Evolutionary conservation across 2,329 filamentous ascomycete genomes (phyloP).

Genomic region (Arthrobotrys iridis): DNA sequence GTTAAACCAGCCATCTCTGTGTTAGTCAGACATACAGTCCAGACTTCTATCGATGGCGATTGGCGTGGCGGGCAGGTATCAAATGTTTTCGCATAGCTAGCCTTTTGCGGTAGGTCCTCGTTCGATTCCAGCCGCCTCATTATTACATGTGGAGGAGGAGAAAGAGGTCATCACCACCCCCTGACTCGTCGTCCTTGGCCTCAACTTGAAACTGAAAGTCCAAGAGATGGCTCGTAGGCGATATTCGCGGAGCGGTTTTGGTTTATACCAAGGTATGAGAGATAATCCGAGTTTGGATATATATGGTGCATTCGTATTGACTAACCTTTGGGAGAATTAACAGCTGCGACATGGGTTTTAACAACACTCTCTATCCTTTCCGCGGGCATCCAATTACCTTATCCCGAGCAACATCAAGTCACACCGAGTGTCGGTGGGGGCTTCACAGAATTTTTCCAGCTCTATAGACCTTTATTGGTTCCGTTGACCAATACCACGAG

Average conservation of each 20-base stretch:
- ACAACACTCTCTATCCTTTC: slow-evolving; percentile 5
- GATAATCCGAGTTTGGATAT: not conserved
- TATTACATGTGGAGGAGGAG: no score
- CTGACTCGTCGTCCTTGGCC: not conserved
- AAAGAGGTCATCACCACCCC: not conserved
- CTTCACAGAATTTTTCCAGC: slow-evolving; percentile 42
- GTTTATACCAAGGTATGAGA: not conserved
- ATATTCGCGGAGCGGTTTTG: not conserved
- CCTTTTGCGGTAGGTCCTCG: not conserved
- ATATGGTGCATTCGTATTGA: not conserved
- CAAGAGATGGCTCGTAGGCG: not conserved
- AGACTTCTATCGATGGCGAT: not conserved
- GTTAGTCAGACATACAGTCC: no score
- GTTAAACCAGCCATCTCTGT: no score
- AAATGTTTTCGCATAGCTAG: not conserved
- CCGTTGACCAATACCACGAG: slow-evolving; percentile 25
- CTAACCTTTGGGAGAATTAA: not conserved
- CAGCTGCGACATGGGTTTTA: slow-evolving; percentile 21
- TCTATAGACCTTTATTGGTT: slow-evolving; percentile 34
- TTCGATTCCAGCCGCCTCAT: not conserved
- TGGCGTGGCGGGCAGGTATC: not conserved
- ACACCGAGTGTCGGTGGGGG: slow-evolving; percentile 2
- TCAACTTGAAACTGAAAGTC: not conserved
- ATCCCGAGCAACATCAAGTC: slow-evolving; percentile 32
- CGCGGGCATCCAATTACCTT: slow-evolving; percentile 3